Percentiles rank a stretch among this genome's conserved stretches.
Conservation (phyloP, 306 rosid genomes). For the Castanopsis chinensis region DNA sequence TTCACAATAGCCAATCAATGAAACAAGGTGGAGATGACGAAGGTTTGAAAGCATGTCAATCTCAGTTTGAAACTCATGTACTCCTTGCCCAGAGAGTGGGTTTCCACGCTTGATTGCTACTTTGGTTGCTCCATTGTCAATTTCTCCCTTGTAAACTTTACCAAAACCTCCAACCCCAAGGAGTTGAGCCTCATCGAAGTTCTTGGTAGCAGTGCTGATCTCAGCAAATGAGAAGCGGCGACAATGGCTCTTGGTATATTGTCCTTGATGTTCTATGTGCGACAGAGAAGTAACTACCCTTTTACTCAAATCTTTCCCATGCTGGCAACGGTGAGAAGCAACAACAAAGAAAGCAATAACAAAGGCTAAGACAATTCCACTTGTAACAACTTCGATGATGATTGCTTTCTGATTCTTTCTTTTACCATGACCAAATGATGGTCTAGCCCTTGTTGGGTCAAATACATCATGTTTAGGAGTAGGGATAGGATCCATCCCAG, state of each 20-base stretch:
- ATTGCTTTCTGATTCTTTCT: constrained; percentile 42
- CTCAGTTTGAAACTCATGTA: constrained; percentile 95
- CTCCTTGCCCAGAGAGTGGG: constrained; percentile 79
- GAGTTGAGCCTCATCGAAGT: constrained; percentile 46
- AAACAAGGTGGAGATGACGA: constrained; percentile 93
- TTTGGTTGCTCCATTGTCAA: constrained; percentile 65
- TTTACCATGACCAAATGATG: constrained; percentile 36
- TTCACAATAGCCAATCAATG: constrained; percentile 88
- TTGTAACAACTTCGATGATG: constrained; percentile 60
- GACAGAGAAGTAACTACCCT: neutral
- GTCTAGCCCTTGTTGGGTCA: constrained; percentile 48
- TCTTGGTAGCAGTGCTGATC: too few species aligned
- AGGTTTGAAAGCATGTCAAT: constrained; percentile 97
- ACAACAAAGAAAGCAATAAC: constrained; percentile 55
- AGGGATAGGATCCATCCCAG: constrained; percentile 69
- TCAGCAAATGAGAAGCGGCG: too few species aligned
- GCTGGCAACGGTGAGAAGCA: neutral
- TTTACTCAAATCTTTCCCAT: too few species aligned
- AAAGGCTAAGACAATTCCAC: constrained; percentile 60
- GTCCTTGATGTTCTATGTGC: constrained; percentile 44
- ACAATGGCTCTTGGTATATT: constrained; percentile 50
- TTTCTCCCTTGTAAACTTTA: constrained; percentile 85
- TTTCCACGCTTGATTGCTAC: constrained; percentile 79
- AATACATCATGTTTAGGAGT: constrained; percentile 44
- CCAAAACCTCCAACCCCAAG: constrained; percentile 98